These are phyloP conservation scores for Physaria fendleri DNA, from an alignment of 345 rosid genomes.

Conservation along the genomic window DNA sequence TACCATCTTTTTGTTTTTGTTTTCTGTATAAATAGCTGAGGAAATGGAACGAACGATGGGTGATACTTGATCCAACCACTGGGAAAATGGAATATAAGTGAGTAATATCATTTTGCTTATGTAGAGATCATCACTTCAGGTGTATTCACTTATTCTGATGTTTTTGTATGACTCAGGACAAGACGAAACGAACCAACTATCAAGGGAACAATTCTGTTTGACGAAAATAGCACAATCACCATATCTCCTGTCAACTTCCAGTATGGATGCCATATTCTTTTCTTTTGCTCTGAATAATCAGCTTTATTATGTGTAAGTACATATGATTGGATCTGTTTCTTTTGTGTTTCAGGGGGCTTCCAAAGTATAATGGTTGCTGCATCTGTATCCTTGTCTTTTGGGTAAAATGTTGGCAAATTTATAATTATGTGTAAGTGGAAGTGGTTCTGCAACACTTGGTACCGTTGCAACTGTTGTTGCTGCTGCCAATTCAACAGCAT, in stretches of 20 bases:
- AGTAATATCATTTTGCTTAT: slow-evolving; percentile 23
- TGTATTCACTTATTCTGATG: neutral
- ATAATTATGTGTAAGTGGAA: slow-evolving; percentile 51
- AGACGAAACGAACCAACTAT: slow-evolving; percentile 81
- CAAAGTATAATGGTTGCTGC: slow-evolving; percentile 92
- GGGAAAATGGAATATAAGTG: slow-evolving; percentile 96
- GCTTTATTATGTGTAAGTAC: neutral
- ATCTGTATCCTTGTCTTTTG: slow-evolving; percentile 74
- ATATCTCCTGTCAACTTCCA: slow-evolving; percentile 92
- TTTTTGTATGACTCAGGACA: slow-evolving; percentile 41
- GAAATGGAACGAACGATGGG: slow-evolving; percentile 99
- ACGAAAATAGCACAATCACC: slow-evolving; percentile 82
- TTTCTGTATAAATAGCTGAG: slow-evolving; percentile 51
- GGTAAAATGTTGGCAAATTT: neutral
- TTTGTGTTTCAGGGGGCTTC: slow-evolving; percentile 70
- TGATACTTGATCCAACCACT: slow-evolving; percentile 89
- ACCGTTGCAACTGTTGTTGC: slow-evolving; percentile 94
- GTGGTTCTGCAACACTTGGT: slow-evolving; percentile 80
- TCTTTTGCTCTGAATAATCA: neutral
- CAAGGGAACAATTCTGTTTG: slow-evolving; percentile 75
- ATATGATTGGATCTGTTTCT: slow-evolving; percentile 4
- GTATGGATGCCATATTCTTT: slow-evolving; percentile 40
- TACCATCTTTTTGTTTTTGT: slow-evolving; percentile 1
- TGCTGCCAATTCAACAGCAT: slow-evolving; percentile 95
- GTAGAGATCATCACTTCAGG: neutral